phyloP scores from a whole-genome alignment of 1,139 yeast genomes.

The Taphrina flavorubra region DNA sequence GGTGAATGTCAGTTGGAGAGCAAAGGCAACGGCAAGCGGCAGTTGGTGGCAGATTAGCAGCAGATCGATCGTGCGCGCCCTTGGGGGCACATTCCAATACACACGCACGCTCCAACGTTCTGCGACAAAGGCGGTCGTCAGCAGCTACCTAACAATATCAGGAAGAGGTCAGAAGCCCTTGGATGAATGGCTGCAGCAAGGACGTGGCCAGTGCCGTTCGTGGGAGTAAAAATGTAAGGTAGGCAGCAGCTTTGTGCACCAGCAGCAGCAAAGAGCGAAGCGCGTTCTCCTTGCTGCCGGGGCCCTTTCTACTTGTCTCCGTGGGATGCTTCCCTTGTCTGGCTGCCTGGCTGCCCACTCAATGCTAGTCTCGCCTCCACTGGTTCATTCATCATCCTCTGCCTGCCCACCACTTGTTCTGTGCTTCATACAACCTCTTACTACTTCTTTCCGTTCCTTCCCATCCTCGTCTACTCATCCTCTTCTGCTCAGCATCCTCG shows the following conservation, averaged over 20 bases:
- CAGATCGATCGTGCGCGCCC: neutral
- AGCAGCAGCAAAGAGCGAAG: neutral
- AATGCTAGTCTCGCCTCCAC: too few species aligned
- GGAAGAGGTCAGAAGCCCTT: too few species aligned
- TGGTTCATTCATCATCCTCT: neutral
- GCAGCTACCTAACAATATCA: too few species aligned
- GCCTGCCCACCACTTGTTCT: neutral
- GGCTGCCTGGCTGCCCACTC: neutral
- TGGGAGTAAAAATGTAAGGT: too few species aligned
- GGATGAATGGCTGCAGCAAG: neutral
- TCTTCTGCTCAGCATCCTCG: neutral
- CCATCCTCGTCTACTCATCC: neutral
- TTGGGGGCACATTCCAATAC: slow-evolving; percentile 5
- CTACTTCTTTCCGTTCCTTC: neutral
- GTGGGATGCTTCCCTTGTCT: neutral
- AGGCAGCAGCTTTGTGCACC: neutral
- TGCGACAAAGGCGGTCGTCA: neutral
- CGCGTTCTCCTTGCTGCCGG: slow-evolving; percentile 9
- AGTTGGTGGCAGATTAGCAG: neutral
- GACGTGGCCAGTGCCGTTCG: neutral
- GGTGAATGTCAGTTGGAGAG: too few species aligned
- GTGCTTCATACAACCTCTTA: neutral
- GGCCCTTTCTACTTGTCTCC: neutral
- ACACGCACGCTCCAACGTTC: slow-evolving; percentile 7
- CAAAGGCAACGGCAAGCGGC: too few species aligned